A percentile compares a stretch with the other conserved stretches of the same genome.
Evolutionary conservation across 192 early-diverging fungal genomes (phyloP).

Genomic region (Coemansia sp.): DNA sequence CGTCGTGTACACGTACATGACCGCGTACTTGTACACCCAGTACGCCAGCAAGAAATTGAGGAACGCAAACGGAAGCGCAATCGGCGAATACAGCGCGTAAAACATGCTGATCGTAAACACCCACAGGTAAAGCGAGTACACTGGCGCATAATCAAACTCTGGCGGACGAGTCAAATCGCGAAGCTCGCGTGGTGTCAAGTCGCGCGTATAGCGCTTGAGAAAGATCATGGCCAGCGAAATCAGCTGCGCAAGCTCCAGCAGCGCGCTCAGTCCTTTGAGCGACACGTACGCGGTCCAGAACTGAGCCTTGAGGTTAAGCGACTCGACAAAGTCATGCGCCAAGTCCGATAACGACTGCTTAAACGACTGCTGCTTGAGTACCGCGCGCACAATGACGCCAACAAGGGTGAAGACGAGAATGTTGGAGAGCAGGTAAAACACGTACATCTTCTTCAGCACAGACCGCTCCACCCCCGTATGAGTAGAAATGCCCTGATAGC

Average conservation of each 20-base stretch:
- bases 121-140: conserved; percentile 66
- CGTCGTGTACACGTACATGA: conserved; percentile 75
- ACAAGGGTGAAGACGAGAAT: conserved; percentile 60
- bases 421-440: conserved; percentile 71
- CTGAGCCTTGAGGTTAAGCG: conserved; percentile 51
- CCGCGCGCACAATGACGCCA: conserved; percentile 30
- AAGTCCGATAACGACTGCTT: conserved; percentile 41
- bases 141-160: conserved; percentile 67
- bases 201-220: conserved; percentile 56
- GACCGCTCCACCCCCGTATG: conserved; percentile 65
- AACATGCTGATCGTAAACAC: conserved; percentile 68
- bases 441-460: conserved; percentile 66
- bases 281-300: conserved; percentile 78
- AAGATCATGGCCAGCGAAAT: conserved; percentile 55
- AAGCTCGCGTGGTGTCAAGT: conserved; percentile 66
- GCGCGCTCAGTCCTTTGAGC: conserved; percentile 58
- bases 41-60: conserved; percentile 62
- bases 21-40: conserved; percentile 67
- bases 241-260: conserved; percentile 67
- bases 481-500: conserved; percentile 67
- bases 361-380: conserved; percentile 33
- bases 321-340: conserved; percentile 30
- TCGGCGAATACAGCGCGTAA: conserved; percentile 67
- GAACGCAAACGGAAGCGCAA: conserved; percentile 62
- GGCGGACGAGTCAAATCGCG: conserved; percentile 61